Percentiles rank a stretch among this genome's conserved stretches.
Evolutionary conservation across 2,329 filamentous ascomycete genomes (phyloP).

Genomic region (Diaporthe aspalathi): DNA sequence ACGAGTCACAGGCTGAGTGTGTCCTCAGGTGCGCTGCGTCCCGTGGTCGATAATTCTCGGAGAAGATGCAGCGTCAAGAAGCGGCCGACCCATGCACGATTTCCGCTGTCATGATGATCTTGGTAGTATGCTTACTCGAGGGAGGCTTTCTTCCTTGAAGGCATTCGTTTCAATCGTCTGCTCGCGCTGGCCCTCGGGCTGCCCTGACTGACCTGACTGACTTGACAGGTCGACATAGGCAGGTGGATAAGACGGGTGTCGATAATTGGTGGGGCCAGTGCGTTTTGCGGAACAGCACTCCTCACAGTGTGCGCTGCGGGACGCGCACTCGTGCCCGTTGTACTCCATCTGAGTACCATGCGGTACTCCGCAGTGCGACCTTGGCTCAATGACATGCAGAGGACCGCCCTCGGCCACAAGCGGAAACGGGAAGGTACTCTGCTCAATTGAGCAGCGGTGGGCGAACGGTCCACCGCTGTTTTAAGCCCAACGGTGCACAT

Average conservation of each 20-base stretch:
- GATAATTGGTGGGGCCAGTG: constrained; percentile 18
- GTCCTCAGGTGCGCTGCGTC: not conserved
- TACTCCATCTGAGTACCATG: constrained; percentile 26
- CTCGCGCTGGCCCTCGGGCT: not conserved
- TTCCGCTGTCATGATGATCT: not conserved
- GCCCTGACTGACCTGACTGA: not conserved
- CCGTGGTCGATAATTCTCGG: not conserved
- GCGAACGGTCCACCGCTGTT: constrained; percentile 36
- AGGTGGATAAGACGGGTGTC: constrained; percentile 19
- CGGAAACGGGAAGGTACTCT: constrained; percentile 31
- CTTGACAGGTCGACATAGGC: not conserved
- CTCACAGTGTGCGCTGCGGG: constrained; percentile 6
- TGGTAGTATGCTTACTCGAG: not conserved
- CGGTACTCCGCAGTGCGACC: constrained; percentile 36
- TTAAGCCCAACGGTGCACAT: constrained; percentile 25
- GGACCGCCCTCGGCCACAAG: constrained; percentile 33
- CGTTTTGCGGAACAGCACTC: not conserved
- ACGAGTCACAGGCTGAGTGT: not conserved
- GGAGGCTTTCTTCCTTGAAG: not conserved
- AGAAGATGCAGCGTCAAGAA: not conserved
- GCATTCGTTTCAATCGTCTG: too few species aligned
- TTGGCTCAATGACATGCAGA: constrained; percentile 38
- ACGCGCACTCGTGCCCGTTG: not conserved
- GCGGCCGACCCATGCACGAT: not conserved
- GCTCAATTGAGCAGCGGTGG: not conserved